A percentile compares a stretch with the other conserved stretches of the same genome.
Conservation (phyloP, 192 early-diverging fungal species). For the Coemansia sp. region DNA sequence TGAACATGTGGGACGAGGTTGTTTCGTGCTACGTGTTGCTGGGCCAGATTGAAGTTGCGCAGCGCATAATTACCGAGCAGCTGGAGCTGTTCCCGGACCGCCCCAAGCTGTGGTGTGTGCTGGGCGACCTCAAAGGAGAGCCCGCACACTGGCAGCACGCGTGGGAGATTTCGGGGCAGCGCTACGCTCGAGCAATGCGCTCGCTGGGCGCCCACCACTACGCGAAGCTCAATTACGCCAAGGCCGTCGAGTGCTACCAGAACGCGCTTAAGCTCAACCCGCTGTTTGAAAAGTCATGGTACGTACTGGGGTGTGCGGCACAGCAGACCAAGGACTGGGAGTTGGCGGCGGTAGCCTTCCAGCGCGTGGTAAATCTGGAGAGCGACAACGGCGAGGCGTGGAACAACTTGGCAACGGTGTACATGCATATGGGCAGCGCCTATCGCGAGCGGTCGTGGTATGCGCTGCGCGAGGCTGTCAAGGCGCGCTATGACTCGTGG, state of each 20-base stretch:
- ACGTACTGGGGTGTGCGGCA: conserved; percentile 89
- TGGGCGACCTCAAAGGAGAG: conserved; percentile 82
- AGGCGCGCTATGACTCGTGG: conserved; percentile 74
- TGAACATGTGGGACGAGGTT: conserved; percentile 96
- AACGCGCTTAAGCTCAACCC: conserved; percentile 88
- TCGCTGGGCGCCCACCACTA: conserved; percentile 81
- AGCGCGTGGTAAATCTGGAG: conserved; percentile 67
- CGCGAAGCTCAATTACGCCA: conserved; percentile 57
- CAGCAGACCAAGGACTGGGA: conserved; percentile 77
- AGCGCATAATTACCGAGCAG: conserved; percentile 65
- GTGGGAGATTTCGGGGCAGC: conserved; percentile 79
- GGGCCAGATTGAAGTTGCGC: conserved; percentile 83
- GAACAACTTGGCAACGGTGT: conserved; percentile 90
- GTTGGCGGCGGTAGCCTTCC: conserved; percentile 68
- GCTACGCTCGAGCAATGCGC: conserved; percentile 92
- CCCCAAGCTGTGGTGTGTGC: conserved; percentile 82
- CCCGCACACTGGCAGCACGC: conserved; percentile 77
- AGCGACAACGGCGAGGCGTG: conserved; percentile 88
- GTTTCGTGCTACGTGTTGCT: conserved; percentile 83
- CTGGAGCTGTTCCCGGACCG: conserved; percentile 63
- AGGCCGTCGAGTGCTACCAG: conserved; percentile 70
- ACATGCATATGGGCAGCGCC: conserved; percentile 66
- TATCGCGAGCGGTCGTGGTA: conserved; percentile 69
- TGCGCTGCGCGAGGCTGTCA: conserved; percentile 76
- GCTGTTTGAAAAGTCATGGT: conserved; percentile 95